phyloP scores from a whole-genome alignment of 2,329 filamentous ascomycete genomes.

The Blastomyces silverae region DNA sequence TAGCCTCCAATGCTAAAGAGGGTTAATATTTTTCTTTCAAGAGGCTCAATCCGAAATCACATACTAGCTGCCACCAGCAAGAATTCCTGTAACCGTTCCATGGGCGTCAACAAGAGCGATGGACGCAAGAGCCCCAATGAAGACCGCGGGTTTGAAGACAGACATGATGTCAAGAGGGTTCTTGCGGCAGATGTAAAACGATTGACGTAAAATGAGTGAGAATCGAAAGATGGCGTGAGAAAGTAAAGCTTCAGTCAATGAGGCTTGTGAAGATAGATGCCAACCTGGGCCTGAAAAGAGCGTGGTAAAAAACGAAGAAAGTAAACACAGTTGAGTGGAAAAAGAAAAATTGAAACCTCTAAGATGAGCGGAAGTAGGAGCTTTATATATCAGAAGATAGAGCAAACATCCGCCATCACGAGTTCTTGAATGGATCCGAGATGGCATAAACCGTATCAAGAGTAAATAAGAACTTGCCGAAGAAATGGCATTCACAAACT shows the following conservation, averaged over 20 bases:
- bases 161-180: background rate
- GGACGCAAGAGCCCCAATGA: slow-evolving; percentile 25
- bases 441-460: background rate
- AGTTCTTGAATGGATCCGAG: background rate
- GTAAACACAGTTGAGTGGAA: background rate
- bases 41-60: background rate
- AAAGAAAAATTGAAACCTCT: background rate
- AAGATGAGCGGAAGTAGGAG: background rate
- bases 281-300: slow-evolving; percentile 5
- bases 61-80: slow-evolving; percentile 34
- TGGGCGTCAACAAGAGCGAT: slow-evolving; percentile 37
- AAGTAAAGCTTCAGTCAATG: slow-evolving; percentile 16
- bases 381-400: background rate
- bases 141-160: background rate
- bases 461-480: background rate
- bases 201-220: background rate
- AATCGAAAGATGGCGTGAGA: background rate
- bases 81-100: slow-evolving; percentile 34
- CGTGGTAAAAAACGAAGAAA: background rate
- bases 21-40: background rate
- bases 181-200: background rate
- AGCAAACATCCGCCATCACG: background rate
- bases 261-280: slow-evolving; percentile 12
- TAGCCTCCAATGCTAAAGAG: slow-evolving; percentile 39
- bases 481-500: background rate